Evolutionary conservation across 2,329 filamentous ascomycete genomes (phyloP).

Genomic region (Botryosphaeria dothidea): DNA sequence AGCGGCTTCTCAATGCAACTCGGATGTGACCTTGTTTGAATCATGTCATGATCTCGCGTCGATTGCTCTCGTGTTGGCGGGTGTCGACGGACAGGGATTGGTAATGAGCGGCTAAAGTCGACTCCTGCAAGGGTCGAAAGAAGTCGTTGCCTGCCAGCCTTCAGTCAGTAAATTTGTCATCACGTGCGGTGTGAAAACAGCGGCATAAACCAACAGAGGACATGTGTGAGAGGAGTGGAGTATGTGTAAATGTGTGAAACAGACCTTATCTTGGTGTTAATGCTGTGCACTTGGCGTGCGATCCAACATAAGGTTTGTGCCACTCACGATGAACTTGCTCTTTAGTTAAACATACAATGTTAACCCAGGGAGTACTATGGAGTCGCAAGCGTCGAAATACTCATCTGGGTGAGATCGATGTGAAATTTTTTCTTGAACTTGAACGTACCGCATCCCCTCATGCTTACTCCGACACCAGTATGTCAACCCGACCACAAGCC

Average conservation of each 20-base stretch:
- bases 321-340: too few species aligned
- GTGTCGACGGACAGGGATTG: not conserved
- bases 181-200: too few species aligned
- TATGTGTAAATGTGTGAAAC: not conserved
- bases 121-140: not conserved
- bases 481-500: too few species aligned
- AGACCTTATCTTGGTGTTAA: not conserved
- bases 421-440: too few species aligned
- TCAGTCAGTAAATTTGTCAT: not conserved
- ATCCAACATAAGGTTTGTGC: too few species aligned
- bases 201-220: not conserved
- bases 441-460: too few species aligned
- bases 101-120: not conserved
- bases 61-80: not conserved
- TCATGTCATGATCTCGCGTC: slow-evolving; percentile 2
- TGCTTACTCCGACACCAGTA: too few species aligned
- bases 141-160: not conserved
- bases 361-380: too few species aligned
- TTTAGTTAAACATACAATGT: too few species aligned
- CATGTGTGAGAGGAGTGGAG: not conserved
- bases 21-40: not conserved
- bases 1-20: not conserved
- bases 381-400: too few species aligned
- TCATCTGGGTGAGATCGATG: too few species aligned
- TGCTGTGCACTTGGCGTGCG: not conserved